phyloP scores from a whole-genome alignment of 495 filamentous ascomycete species.

The Talaromyces stipitatus region DNA sequence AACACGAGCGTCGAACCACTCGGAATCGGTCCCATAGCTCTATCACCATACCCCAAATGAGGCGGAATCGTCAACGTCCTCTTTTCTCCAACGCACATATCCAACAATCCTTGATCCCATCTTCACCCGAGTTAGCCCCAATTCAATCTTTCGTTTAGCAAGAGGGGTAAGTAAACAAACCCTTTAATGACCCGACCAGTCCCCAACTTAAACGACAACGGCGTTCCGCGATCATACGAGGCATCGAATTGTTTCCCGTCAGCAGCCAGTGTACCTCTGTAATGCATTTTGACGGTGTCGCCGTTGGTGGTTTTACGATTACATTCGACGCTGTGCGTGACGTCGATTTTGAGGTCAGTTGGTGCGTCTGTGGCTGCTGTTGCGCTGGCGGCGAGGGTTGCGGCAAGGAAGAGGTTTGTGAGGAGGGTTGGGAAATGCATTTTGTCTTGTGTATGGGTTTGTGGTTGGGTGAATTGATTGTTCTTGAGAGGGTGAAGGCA shows the following conservation, averaged over 20 bases:
- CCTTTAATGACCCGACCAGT: slow-evolving; percentile 80
- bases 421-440: slow-evolving; percentile 39
- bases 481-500: not conserved
- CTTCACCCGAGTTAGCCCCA: slow-evolving; percentile 16
- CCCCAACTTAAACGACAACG: slow-evolving; percentile 74
- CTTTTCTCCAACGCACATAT: slow-evolving; percentile 98
- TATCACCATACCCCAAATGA: slow-evolving; percentile 72
- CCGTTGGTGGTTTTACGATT: slow-evolving; percentile 66
- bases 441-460: not conserved
- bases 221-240: slow-evolving; percentile 63
- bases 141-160: not conserved
- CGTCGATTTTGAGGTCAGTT: slow-evolving; percentile 63
- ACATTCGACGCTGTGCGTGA: slow-evolving; percentile 63
- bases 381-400: slow-evolving; percentile 24
- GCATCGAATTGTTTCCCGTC: slow-evolving; percentile 49
- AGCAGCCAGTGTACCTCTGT: slow-evolving; percentile 64
- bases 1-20: slow-evolving; percentile 76
- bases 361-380: slow-evolving; percentile 33
- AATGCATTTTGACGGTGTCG: slow-evolving; percentile 79
- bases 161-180: slow-evolving; percentile 29
- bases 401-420: slow-evolving; percentile 42
- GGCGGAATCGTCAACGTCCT: slow-evolving; percentile 87
- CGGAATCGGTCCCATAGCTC: slow-evolving; percentile 70
- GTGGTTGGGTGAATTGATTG: not conserved
- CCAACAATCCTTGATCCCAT: slow-evolving; percentile 86